phyloP scores from a whole-genome alignment of 1,284 basidiomycete species.

The Ustilago hordei region DNA sequence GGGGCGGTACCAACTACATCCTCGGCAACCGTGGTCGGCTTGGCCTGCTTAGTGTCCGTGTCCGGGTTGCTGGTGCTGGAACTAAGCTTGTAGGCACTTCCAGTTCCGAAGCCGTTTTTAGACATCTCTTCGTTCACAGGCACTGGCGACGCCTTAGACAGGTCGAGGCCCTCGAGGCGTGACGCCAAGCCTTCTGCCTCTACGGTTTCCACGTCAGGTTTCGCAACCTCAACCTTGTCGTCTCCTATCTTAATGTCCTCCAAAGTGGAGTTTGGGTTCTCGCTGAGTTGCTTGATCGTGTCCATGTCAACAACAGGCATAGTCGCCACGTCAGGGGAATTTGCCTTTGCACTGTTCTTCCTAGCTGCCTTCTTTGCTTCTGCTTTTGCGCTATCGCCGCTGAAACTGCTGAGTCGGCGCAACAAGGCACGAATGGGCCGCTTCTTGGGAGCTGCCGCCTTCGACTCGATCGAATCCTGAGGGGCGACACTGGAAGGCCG shows the following conservation, averaged over 20 bases:
- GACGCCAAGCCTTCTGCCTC: slow-evolving; percentile 5
- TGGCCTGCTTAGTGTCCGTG: background rate
- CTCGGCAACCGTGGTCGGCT: background rate
- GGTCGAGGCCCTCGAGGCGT: slow-evolving; percentile 14
- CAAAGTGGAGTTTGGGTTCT: slow-evolving; percentile 6
- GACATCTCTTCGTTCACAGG: slow-evolving; percentile 48
- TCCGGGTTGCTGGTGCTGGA: background rate
- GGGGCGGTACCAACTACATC: background rate
- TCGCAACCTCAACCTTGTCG: background rate
- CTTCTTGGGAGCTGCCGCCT: slow-evolving; percentile 18
- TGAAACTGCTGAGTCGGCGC: slow-evolving; percentile 53
- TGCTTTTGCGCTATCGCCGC: slow-evolving; percentile 20
- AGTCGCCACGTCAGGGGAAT: slow-evolving; percentile 33
- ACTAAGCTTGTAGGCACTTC: slow-evolving; percentile 36
- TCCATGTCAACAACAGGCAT: slow-evolving; percentile 45
- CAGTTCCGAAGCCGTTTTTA: slow-evolving; percentile 45
- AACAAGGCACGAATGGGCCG: slow-evolving; percentile 26
- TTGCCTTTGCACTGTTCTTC: slow-evolving; percentile 28
- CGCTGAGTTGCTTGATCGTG: slow-evolving; percentile 31
- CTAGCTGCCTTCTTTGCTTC: slow-evolving; percentile 11
- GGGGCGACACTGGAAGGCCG: slow-evolving; percentile 27
- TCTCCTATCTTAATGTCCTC: slow-evolving; percentile 1
- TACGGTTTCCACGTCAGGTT: background rate
- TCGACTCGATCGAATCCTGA: slow-evolving; percentile 10
- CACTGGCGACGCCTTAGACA: slow-evolving; percentile 29